phyloP scores from a whole-genome alignment of 768 basidiomycete genomes.

The Podaxis sp. region DNA sequence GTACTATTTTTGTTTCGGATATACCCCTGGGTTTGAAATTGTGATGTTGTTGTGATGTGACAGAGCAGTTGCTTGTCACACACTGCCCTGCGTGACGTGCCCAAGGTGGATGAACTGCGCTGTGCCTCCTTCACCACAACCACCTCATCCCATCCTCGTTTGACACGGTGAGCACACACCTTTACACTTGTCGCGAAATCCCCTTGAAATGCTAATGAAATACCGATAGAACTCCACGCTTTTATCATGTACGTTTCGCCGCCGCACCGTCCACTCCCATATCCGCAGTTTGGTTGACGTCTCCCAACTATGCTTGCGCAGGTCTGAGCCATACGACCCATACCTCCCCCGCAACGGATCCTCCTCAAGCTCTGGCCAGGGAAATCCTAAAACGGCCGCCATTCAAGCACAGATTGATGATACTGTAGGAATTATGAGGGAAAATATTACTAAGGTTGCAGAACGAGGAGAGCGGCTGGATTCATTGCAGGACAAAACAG shows the following conservation, averaged over 20 bases:
- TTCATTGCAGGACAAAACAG: constrained; percentile 96
- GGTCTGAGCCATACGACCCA: constrained; percentile 99
- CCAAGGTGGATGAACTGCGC: constrained; percentile 4
- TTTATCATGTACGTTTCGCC: constrained; percentile 32
- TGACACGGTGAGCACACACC: constrained; percentile 32
- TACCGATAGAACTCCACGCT: constrained; percentile 25
- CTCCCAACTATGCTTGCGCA: constrained; percentile 24
- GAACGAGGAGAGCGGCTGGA: constrained; percentile 94
- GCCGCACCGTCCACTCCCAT: background rate
- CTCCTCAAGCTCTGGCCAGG: constrained; percentile 42
- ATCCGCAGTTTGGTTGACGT: constrained; percentile 8
- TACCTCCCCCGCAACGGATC: constrained; percentile 87
- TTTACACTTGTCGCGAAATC: background rate
- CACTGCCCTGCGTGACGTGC: constrained; percentile 5
- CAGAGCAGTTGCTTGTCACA: background rate
- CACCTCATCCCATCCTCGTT: constrained; percentile 25
- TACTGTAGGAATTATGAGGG: constrained; percentile 96
- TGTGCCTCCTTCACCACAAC: constrained; percentile 15
- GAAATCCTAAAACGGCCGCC: constrained; percentile 84
- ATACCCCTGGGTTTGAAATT: background rate
- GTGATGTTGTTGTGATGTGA: constrained; percentile 1
- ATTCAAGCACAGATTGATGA: constrained; percentile 98
- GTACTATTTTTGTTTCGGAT: background rate
- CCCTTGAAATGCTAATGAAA: background rate
- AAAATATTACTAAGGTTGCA: constrained; percentile 94